phyloP scores from a whole-genome alignment of 2,329 filamentous ascomycete genomes.

The Cladosporium sp. region DNA sequence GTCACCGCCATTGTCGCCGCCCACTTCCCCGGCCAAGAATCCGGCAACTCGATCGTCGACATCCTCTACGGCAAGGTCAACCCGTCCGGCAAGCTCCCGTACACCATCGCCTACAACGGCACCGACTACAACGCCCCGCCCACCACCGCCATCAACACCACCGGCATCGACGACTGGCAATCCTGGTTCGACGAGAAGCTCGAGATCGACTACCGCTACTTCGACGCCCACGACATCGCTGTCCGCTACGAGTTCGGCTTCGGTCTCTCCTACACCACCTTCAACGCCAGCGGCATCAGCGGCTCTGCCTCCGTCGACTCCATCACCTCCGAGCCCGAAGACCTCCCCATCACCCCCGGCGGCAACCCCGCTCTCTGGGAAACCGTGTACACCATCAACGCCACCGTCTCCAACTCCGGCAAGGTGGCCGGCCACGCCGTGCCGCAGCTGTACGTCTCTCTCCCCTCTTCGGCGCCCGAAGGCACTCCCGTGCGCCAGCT shows the following conservation, averaged over 20 bases:
- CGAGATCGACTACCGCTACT: constrained; percentile 81
- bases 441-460: constrained; percentile 52
- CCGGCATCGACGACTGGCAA: constrained; percentile 40
- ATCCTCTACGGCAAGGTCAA: constrained; percentile 37
- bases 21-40: constrained; percentile 40
- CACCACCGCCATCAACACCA: constrained; percentile 4
- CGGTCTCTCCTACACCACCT: constrained; percentile 73
- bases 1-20: constrained; percentile 39
- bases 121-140: constrained; percentile 31
- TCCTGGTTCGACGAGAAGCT: constrained; percentile 75
- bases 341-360: constrained; percentile 7
- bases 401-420: constrained; percentile 50
- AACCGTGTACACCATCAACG: constrained; percentile 49
- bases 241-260: constrained; percentile 81
- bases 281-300: constrained; percentile 41
- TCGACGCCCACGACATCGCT: constrained; percentile 66
- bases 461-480: constrained; percentile 36
- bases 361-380: constrained; percentile 48
- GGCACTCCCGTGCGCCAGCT: constrained; percentile 26
- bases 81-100: constrained; percentile 48
- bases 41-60: constrained; percentile 36
- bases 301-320: constrained; percentile 28
- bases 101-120: constrained; percentile 21
- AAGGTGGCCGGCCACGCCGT: constrained; percentile 44
- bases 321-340: constrained; percentile 17